phyloP scores from a whole-genome alignment of 306 rosid species.

The Echinosophora koreensis region DNA sequence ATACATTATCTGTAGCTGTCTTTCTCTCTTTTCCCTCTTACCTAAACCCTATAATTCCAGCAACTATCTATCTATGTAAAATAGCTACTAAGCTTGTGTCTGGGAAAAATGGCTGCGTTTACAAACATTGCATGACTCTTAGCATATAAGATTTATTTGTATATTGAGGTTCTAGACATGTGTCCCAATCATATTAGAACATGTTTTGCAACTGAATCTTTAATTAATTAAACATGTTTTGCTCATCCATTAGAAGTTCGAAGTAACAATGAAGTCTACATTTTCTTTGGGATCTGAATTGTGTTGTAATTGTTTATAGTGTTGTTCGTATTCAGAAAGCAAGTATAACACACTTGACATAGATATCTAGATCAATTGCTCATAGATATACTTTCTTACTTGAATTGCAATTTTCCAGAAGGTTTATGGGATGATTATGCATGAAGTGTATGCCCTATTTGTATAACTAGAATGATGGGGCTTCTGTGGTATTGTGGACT shows the following conservation, averaged over 20 bases:
- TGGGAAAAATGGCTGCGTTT: slow-evolving; percentile 3
- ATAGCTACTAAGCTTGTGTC: not conserved
- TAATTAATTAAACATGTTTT: too few relatives aligned
- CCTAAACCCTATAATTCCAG: not conserved
- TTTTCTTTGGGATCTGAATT: not conserved
- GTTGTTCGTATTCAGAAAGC: not conserved
- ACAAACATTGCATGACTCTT: slow-evolving; percentile 3
- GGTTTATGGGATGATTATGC: not conserved
- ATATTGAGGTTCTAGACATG: not conserved
- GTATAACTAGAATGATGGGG: slow-evolving; percentile 13
- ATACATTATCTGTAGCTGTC: not conserved
- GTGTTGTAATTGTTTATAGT: not conserved
- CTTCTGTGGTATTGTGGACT: slow-evolving; percentile 4
- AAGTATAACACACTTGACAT: slow-evolving; percentile 7
- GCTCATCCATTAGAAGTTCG: not conserved
- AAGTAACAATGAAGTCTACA: not conserved
- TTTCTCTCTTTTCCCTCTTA: not conserved
- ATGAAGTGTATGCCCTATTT: not conserved
- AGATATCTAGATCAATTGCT: slow-evolving; percentile 6
- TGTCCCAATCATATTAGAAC: slow-evolving; percentile 2
- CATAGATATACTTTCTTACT: not conserved
- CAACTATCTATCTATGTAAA: not conserved
- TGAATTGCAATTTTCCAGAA: not conserved
- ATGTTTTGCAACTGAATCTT: not conserved
- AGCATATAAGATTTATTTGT: slow-evolving; percentile 7